Percentiles rank a stretch among this genome's conserved stretches.
Evolutionary conservation across 805 yeast genomes (phyloP).

Genomic region (Cyberlindnera mrakii): DNA sequence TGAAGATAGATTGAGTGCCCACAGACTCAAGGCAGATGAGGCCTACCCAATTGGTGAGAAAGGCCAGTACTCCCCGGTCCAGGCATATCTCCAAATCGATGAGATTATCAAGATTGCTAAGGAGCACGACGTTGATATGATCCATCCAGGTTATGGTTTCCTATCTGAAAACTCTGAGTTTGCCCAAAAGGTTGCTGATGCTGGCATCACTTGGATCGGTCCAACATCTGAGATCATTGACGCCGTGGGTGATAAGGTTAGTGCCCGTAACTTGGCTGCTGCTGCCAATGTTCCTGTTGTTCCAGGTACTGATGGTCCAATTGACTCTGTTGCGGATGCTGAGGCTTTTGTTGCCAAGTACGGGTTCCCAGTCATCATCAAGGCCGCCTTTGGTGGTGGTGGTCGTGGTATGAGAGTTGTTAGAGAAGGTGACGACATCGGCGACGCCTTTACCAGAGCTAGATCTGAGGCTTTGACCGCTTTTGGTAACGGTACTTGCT

Average conservation of each 20-base stretch:
- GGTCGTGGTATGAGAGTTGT: slow-evolving; percentile 99
- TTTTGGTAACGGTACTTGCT: slow-evolving; percentile 98
- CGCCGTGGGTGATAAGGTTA: slow-evolving; percentile 93
- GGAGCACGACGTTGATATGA: slow-evolving; percentile 73
- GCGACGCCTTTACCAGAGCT: slow-evolving; percentile 90
- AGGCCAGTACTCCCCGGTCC: slow-evolving; percentile 91
- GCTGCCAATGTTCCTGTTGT: slow-evolving; percentile 84
- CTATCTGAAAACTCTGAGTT: slow-evolving; percentile 88
- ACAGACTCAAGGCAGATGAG: slow-evolving; percentile 90
- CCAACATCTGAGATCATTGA: slow-evolving; percentile 86
- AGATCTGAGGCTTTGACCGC: slow-evolving; percentile 90
- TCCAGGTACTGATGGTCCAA: slow-evolving; percentile 98
- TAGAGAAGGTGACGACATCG: slow-evolving; percentile 89
- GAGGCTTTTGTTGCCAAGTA: slow-evolving; percentile 68
- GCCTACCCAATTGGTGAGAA: slow-evolving; percentile 85
- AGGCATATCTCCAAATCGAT: slow-evolving; percentile 92
- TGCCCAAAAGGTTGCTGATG: slow-evolving; percentile 84
- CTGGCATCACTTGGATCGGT: slow-evolving; percentile 94
- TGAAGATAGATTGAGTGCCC: slow-evolving; percentile 93
- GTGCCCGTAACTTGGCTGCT: slow-evolving; percentile 84
- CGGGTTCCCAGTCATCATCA: slow-evolving; percentile 95
- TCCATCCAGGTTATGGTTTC: slow-evolving; percentile 92
- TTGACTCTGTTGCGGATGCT: slow-evolving; percentile 75
- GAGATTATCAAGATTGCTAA: slow-evolving; percentile 86
- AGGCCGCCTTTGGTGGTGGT: slow-evolving; percentile 99